Evolutionary conservation across 2,329 filamentous ascomycete genomes (phyloP), one percentile per base, ranked within the genome.

Genomic region (Epichloe coenophiala): DNA sequence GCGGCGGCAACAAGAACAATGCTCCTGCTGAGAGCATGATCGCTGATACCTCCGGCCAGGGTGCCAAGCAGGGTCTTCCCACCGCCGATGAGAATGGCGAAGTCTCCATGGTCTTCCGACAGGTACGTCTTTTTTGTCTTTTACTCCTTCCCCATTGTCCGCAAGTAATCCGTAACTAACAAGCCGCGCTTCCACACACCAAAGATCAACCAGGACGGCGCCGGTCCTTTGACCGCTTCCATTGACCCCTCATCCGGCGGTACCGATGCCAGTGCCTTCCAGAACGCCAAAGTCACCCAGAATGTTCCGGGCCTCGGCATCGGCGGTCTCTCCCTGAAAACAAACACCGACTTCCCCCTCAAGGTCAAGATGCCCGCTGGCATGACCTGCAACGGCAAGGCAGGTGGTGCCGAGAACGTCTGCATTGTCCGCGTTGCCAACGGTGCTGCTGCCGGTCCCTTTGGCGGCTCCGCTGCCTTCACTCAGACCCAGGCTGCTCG

Each of bases 341-440:
- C 73, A 46, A 79, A 72, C 59, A 81, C 72, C 57, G 81, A 85
- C 57, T 85, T 83, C 70, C 77, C 23, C 77, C 66, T 85, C 60
- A 76, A 73, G 55, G 75, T 84, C 50, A 73, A 81, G 64, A 83
- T 85, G 77, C 81, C 82, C 17, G 55, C 60, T 11, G 81, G 81
- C 46, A 84, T 83, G 80, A 82, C 78, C 35, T 85, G 82, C 65
- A 70, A 74, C 31, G 82, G 72, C 50, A 71, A 70, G 43, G 76
- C 76, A 9, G 81, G 73, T 48, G 78, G 77, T 33, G 80, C 73
- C n/a, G 58, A 69, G 53, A 80, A 81, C 58, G 80, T 85, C 58
- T 86, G 82, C 68, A 66, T 85, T 52, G 79, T 81, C 35, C 76
- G 80, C 52, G 69, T 85, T 51, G 75, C 78, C 61, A 86, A 86